These are phyloP conservation scores for Dictyostelium purpureum DNA, from an alignment of 78 protist genomes.

Conservation along the genomic window DNA sequence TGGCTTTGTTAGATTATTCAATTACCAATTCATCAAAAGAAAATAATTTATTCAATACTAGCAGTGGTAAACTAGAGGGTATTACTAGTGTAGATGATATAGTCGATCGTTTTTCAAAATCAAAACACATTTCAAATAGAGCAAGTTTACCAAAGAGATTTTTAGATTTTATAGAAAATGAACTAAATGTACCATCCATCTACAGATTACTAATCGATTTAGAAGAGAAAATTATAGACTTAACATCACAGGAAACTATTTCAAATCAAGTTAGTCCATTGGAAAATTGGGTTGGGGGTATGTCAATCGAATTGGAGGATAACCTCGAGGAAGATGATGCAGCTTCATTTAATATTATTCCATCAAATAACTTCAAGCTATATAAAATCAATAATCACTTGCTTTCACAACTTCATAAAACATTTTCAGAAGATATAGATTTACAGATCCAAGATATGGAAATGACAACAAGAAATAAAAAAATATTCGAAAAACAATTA, in stretches of 20 bases:
- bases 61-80: background rate
- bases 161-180: background rate
- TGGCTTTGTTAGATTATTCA: slow-evolving; percentile 18
- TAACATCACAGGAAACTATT: too few relatives aligned
- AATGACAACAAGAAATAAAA: background rate
- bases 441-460: slow-evolving; percentile 4
- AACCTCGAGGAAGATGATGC: background rate
- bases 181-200: background rate
- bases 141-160: background rate
- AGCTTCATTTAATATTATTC: background rate
- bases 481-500: slow-evolving; percentile 26
- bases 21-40: background rate
- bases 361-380: slow-evolving; percentile 2
- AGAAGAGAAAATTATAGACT: background rate
- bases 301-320: slow-evolving; percentile 14
- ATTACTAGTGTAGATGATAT: background rate
- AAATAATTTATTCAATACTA: background rate
- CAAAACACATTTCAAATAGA: background rate
- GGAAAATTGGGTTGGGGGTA: slow-evolving; percentile 27
- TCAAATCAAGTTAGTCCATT: background rate
- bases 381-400: background rate
- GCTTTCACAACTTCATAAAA: slow-evolving; percentile 23
- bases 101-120: background rate
- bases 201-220: slow-evolving; percentile 24
- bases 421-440: slow-evolving; percentile 56